Conservation (phyloP, 1,284 basidiomycete species). For the Cutaneotrichosporon sp. region DNA sequence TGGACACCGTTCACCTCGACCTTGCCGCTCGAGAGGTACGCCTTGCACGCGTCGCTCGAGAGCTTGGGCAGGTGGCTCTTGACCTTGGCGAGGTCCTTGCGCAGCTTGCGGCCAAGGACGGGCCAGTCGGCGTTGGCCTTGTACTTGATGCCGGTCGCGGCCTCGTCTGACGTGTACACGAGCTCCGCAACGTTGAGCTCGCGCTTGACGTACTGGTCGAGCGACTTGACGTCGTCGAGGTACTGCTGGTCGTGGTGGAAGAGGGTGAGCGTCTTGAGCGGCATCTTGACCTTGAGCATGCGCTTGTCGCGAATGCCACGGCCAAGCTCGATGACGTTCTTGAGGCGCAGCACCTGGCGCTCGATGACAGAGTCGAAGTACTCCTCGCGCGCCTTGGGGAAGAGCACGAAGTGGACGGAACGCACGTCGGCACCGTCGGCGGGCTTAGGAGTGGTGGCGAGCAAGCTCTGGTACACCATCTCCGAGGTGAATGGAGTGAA, state of each 20-base stretch:
- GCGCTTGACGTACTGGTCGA: constrained; percentile 86
- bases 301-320: constrained; percentile 86
- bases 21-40: constrained; percentile 72
- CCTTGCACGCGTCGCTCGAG: constrained; percentile 78
- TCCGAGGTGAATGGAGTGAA: constrained; percentile 99
- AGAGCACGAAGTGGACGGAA: constrained; percentile 92
- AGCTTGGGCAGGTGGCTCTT: constrained; percentile 81
- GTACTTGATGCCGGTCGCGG: constrained; percentile 82
- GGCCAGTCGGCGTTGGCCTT: constrained; percentile 92
- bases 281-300: constrained; percentile 80
- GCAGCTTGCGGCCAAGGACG: constrained; percentile 88
- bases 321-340: constrained; percentile 88
- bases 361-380: constrained; percentile 97
- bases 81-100: constrained; percentile 88
- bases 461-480: constrained; percentile 90
- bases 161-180: constrained; percentile 84
- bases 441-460: constrained; percentile 76
- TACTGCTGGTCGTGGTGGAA: constrained; percentile 89
- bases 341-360: constrained; percentile 91
- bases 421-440: constrained; percentile 72
- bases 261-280: constrained; percentile 86
- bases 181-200: constrained; percentile 95
- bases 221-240: constrained; percentile 78
- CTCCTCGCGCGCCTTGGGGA: constrained; percentile 89
- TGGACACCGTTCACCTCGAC: constrained; percentile 86